Evolutionary conservation across 208 protist species (phyloP).

Genomic region (Zelonia costaricensis): DNA sequence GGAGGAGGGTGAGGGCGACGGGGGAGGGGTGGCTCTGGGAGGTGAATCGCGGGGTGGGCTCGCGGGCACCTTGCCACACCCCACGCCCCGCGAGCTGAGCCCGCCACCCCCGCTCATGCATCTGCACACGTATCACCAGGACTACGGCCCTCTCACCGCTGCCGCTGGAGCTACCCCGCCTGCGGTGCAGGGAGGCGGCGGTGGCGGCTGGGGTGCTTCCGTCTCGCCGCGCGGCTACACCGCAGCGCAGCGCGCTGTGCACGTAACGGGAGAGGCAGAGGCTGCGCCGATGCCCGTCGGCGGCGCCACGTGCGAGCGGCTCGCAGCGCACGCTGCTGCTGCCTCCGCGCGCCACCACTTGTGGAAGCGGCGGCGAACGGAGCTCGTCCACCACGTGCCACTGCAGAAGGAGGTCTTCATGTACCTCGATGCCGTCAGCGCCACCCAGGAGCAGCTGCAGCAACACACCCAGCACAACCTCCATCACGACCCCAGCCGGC

Average conservation of each 20-base stretch:
- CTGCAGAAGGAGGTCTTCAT: slow-evolving; percentile 41
- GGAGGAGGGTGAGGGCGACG: too few species aligned
- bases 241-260: slow-evolving; percentile 3
- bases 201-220: slow-evolving; percentile 11
- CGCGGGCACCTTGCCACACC: neutral
- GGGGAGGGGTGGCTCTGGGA: too few species aligned
- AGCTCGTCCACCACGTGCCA: slow-evolving; percentile 24
- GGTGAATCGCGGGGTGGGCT: neutral
- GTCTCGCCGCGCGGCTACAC: slow-evolving; percentile 20
- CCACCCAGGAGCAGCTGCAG: slow-evolving; percentile 7
- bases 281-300: too few species aligned
- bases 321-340: too few species aligned
- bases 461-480: too few species aligned
- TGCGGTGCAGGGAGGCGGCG: neutral
- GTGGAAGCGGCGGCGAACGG: slow-evolving; percentile 31
- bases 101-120: neutral
- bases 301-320: too few species aligned
- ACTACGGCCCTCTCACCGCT: neutral
- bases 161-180: neutral
- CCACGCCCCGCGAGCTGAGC: neutral
- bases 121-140: neutral
- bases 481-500: too few species aligned
- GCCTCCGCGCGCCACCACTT: too few species aligned
- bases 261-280: too few species aligned
- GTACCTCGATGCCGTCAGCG: slow-evolving; percentile 36